Percentiles rank a stretch among this genome's conserved stretches.
Conservation (phyloP, 495 filamentous ascomycete species). For the Penicillium angulare region DNA sequence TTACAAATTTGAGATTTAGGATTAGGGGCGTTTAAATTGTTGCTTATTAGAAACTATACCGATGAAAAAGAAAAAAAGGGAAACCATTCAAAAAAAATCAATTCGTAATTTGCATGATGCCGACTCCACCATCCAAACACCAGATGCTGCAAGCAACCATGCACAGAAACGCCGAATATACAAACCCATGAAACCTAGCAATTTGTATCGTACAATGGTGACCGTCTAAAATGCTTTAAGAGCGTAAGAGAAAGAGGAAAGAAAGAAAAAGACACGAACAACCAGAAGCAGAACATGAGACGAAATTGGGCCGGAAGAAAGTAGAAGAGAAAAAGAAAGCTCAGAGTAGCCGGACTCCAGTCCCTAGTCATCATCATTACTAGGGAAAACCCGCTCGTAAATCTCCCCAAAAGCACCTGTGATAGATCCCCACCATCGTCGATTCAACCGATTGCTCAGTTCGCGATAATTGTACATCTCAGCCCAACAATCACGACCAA, state of each 20-base stretch:
- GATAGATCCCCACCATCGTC: conserved; percentile 70
- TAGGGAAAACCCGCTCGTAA: conserved; percentile 22
- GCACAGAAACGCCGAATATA: not conserved
- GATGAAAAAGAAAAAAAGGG: too few relatives aligned
- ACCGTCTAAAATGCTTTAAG: not conserved
- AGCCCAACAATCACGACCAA: conserved; percentile 95
- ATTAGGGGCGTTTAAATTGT: too few relatives aligned
- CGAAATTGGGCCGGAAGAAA: too few relatives aligned
- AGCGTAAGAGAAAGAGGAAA: not conserved
- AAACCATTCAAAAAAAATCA: too few relatives aligned
- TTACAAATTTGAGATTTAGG: too few relatives aligned
- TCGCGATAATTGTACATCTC: conserved; percentile 95
- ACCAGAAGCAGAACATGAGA: too few relatives aligned
- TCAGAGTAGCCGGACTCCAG: not conserved
- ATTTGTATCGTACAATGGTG: not conserved
- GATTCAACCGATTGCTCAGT: conserved; percentile 81
- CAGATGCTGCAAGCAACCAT: not conserved
- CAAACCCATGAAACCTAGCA: not conserved
- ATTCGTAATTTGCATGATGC: not conserved
- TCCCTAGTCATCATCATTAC: conserved; percentile 4
- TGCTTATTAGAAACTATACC: too few relatives aligned
- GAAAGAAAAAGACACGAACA: not conserved
- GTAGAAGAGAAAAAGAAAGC: not conserved
- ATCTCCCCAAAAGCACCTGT: conserved; percentile 28
- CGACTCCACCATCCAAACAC: not conserved